Evolutionary conservation across 129 eudicot genomes (phyloP).

Genomic region (Deinandra increscens): DNA sequence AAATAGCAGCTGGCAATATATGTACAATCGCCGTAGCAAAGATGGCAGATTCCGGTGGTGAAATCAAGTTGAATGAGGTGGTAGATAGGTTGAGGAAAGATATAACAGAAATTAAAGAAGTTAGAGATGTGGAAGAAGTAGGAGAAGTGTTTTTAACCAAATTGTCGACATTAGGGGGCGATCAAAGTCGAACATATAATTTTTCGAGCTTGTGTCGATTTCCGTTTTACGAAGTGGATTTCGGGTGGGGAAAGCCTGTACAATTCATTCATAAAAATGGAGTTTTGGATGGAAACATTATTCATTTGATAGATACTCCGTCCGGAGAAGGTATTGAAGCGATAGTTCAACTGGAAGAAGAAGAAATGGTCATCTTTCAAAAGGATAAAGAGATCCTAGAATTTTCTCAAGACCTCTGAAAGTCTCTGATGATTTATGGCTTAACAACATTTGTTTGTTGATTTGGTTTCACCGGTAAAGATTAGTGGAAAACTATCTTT

Average conservation of each 20-base stretch:
- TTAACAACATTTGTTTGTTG: no score
- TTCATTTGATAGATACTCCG: slow-evolving; percentile 13
- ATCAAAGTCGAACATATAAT: not conserved
- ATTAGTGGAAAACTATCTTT: no score
- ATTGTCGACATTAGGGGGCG: not conserved
- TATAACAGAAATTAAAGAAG: not conserved
- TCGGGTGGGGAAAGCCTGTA: slow-evolving; percentile 30
- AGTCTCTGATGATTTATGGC: not conserved
- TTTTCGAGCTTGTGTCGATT: slow-evolving; percentile 9
- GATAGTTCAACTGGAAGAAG: not conserved
- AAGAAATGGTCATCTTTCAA: slow-evolving; percentile 20
- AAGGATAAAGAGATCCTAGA: slow-evolving; percentile 10
- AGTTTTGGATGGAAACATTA: not conserved
- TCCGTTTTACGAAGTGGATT: slow-evolving; percentile 28
- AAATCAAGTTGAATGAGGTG: slow-evolving; percentile 1
- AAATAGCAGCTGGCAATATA: slow-evolving; percentile 18
- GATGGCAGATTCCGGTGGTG: not conserved
- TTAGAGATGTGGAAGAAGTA: slow-evolving; percentile 13
- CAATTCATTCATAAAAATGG: not conserved
- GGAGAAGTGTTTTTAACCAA: not conserved
- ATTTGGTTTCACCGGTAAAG: no score
- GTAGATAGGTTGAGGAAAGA: slow-evolving; percentile 11
- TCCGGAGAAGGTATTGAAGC: slow-evolving; percentile 26
- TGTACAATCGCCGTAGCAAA: not conserved
- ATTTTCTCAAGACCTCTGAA: not conserved